Evolutionary conservation across 331 rosid species (phyloP), one percentile per base, ranked within the genome.

Genomic region (Malus hybrid): DNA sequence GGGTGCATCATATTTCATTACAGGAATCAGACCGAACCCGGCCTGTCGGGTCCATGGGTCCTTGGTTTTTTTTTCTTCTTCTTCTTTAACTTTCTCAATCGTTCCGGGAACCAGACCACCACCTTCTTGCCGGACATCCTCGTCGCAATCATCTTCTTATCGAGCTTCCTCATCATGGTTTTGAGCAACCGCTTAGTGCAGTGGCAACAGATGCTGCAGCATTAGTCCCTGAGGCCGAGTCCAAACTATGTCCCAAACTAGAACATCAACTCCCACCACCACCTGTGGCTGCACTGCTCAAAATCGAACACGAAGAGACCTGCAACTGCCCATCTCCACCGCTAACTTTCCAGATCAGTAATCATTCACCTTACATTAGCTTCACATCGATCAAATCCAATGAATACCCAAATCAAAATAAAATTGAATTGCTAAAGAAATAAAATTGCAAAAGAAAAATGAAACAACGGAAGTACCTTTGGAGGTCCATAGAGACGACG

Each of bases 221-320:
- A 56, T 60, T 63, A 10, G 73, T 76, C 6, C 67, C 79, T 3
- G 92, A 81, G 68, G 62, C 62, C 4, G 62, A n/a, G 3, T 77
- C 79, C 82, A 79, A 74, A 79, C 72, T 65, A 27, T 80, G 83
- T 10, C 84, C 87, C 78, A 89, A 5, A 15, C 86, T 76, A 0
- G 92, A 85, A 52, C 80, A 64, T 32, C 70, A 57, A 27, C 85
- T 72, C 77, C 69, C 42, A 46, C 77, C 65, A 11, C 59, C n/a
- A 46, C 69, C 56, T 44, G 77, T 60, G 32, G 80, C 20, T 16
- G 65, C 78, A 18, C 60, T 33, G 20, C 64, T 69, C 20, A 82
- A 80, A 76, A 76, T 22, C 7, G 85, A 69, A 22, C 83, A 81
- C 14, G 79, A 16, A 48, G 76, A 68, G 31, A 39, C 76, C 20